Conservation (phyloP, 495 filamentous ascomycete species). For the Podospora pseudoanserina region DNA sequence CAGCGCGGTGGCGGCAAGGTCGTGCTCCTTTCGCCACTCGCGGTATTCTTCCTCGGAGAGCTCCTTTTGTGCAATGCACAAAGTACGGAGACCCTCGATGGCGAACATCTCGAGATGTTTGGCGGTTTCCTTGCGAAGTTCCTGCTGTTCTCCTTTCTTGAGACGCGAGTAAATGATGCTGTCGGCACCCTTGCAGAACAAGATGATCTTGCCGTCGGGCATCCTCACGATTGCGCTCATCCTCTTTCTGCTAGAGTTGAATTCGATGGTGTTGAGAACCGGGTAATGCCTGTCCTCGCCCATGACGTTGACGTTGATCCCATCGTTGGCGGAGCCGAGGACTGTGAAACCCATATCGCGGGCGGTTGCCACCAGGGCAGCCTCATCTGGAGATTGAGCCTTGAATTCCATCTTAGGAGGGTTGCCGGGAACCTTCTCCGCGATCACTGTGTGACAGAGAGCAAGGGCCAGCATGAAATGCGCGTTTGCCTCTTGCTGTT, state of each 20-base stretch:
- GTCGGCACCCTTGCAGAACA: slow-evolving; percentile 98
- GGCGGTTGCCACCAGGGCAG: slow-evolving; percentile 89
- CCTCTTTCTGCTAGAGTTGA: slow-evolving; percentile 93
- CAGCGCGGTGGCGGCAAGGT: slow-evolving; percentile 79
- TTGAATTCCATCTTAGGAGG: slow-evolving; percentile 91
- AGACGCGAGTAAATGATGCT: slow-evolving; percentile 95
- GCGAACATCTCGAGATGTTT: slow-evolving; percentile 97
- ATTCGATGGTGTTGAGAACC: slow-evolving; percentile 93
- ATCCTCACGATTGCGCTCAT: slow-evolving; percentile 98
- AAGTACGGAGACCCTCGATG: slow-evolving; percentile 87
- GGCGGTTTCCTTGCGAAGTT: slow-evolving; percentile 77
- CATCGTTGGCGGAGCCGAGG: slow-evolving; percentile 71
- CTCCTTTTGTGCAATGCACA: slow-evolving; percentile 88
- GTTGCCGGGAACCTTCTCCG: slow-evolving; percentile 82
- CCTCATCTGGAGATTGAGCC: slow-evolving; percentile 96
- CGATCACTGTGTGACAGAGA: slow-evolving; percentile 93
- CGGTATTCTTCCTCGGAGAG: slow-evolving; percentile 84
- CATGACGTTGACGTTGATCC: slow-evolving; percentile 80
- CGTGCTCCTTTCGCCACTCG: slow-evolving; percentile 80
- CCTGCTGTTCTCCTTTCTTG: slow-evolving; percentile 75
- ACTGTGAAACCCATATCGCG: slow-evolving; percentile 97
- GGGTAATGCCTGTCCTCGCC: slow-evolving; percentile 79
- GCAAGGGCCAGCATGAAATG: slow-evolving; percentile 95
- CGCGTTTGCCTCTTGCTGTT: slow-evolving; percentile 71
- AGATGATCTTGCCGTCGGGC: slow-evolving; percentile 86